Conservation (phyloP, 345 rosid species). For the Brassica nigra region DNA sequence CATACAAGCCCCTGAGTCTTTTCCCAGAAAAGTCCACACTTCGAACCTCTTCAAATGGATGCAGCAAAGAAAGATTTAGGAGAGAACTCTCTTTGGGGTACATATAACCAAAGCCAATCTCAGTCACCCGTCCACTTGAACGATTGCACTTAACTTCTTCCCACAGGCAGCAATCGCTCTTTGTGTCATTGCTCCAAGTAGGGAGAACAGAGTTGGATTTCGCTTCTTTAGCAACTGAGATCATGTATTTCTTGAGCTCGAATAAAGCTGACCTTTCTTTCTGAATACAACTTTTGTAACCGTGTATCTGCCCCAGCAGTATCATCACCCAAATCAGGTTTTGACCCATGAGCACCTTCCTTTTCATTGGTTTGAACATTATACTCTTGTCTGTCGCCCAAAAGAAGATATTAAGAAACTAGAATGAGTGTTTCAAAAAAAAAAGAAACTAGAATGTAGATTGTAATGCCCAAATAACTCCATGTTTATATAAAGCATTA, state of each 20-base stretch:
- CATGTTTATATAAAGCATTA: neutral
- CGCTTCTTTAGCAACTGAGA: neutral
- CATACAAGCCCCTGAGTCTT: neutral
- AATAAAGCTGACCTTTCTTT: neutral
- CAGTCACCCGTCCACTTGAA: neutral
- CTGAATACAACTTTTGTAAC: neutral
- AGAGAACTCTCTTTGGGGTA: neutral
- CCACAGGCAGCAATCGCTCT: constrained; percentile 16
- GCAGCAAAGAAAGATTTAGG: constrained; percentile 22
- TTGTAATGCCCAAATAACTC: neutral
- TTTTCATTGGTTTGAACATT: neutral
- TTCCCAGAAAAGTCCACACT: neutral
- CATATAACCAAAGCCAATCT: neutral
- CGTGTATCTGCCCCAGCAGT: neutral
- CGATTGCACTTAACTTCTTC: neutral
- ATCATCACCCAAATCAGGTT: neutral
- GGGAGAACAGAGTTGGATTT: neutral
- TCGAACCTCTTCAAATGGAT: constrained; percentile 27
- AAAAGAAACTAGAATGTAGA: neutral
- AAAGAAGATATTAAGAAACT: neutral
- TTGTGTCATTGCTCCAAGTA: constrained; percentile 10
- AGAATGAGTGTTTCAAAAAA: no score
- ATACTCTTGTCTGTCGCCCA: neutral
- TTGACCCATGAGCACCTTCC: neutral
- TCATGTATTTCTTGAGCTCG: neutral